Conservation (phyloP, 2,329 filamentous ascomycete genomes). For the Dothideomycetidae sp. region DNA sequence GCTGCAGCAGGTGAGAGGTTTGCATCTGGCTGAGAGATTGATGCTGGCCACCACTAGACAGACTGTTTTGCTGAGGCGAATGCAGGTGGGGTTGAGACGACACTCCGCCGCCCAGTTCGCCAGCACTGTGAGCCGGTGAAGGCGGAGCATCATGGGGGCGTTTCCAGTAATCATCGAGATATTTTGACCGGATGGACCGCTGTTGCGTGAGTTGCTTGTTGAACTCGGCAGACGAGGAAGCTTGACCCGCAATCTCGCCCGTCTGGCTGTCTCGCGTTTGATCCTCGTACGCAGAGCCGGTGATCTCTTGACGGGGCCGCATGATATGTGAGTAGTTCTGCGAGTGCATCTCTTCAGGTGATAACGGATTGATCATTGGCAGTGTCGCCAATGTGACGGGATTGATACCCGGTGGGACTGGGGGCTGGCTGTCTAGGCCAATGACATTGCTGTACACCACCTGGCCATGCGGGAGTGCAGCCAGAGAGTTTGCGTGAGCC, state of each 20-base stretch:
- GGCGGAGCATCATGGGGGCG: slow-evolving; percentile 64
- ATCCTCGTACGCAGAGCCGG: slow-evolving; percentile 78
- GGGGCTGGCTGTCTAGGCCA: slow-evolving; percentile 22
- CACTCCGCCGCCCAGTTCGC: slow-evolving; percentile 23
- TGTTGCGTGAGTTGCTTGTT: slow-evolving; percentile 74
- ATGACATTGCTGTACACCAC: slow-evolving; percentile 63
- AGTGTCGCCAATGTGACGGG: slow-evolving; percentile 58
- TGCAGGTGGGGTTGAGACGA: slow-evolving; percentile 31
- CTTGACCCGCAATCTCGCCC: slow-evolving; percentile 70
- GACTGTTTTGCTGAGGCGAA: slow-evolving; percentile 26
- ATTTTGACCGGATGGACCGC: slow-evolving; percentile 63
- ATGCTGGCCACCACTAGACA: slow-evolving; percentile 1
- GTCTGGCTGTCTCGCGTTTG: slow-evolving; percentile 62
- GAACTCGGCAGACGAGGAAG: slow-evolving; percentile 77
- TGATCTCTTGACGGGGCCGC: slow-evolving; percentile 77
- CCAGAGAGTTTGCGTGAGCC: slow-evolving; percentile 43
- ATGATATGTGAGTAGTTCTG: slow-evolving; percentile 74
- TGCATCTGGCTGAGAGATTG: slow-evolving; percentile 5
- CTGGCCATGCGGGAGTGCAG: slow-evolving; percentile 60
- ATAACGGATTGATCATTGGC: slow-evolving; percentile 70
- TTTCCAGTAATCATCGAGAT: slow-evolving; percentile 69
- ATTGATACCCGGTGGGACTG: slow-evolving; percentile 48
- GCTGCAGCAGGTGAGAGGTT: slow-evolving; percentile 4
- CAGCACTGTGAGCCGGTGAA: slow-evolving; percentile 28
- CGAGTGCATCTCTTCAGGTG: slow-evolving; percentile 61